These are phyloP conservation scores for Coprinopsis strossmayeri DNA, from an alignment of 768 basidiomycete species.

Conservation along the genomic window DNA sequence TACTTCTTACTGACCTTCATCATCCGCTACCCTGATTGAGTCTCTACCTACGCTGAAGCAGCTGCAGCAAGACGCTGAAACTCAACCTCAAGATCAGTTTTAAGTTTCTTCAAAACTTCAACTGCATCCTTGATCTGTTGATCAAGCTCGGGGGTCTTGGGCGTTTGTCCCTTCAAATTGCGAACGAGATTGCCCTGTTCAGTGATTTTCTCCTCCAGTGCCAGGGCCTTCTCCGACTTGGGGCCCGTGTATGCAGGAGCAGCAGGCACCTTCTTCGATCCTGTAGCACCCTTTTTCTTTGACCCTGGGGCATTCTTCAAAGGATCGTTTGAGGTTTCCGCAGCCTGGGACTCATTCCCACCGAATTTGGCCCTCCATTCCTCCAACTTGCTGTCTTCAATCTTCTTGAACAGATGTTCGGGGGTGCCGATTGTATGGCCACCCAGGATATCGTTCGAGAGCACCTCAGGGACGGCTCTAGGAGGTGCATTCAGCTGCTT, in stretches of 20 bases:
- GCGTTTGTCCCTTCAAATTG: slow-evolving; percentile 56
- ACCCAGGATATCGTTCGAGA: slow-evolving; percentile 77
- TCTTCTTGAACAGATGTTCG: slow-evolving; percentile 88
- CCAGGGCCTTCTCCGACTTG: slow-evolving; percentile 67
- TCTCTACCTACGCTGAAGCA: neutral
- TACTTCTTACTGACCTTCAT: neutral
- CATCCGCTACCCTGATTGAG: neutral
- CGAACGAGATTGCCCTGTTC: slow-evolving; percentile 74
- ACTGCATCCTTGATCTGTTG: slow-evolving; percentile 56
- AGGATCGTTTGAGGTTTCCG: slow-evolving; percentile 31
- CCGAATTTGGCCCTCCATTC: slow-evolving; percentile 78
- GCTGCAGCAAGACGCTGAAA: slow-evolving; percentile 5
- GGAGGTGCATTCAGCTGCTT: slow-evolving; percentile 85
- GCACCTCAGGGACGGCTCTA: slow-evolving; percentile 64
- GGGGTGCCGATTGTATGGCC: slow-evolving; percentile 85
- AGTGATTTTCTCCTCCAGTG: slow-evolving; percentile 67
- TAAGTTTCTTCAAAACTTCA: slow-evolving; percentile 57
- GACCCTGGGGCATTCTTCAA: slow-evolving; percentile 37
- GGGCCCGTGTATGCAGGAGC: slow-evolving; percentile 40
- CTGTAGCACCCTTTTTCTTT: slow-evolving; percentile 50
- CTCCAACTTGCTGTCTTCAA: slow-evolving; percentile 86
- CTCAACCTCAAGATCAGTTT: slow-evolving; percentile 41
- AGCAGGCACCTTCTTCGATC: slow-evolving; percentile 39
- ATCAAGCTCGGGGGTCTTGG: slow-evolving; percentile 56
- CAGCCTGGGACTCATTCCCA: slow-evolving; percentile 43